Evolutionary conservation across 2,329 filamentous ascomycete species (phyloP), one percentile per base, ranked within the genome.

Genomic region (Cercospora sp.): DNA sequence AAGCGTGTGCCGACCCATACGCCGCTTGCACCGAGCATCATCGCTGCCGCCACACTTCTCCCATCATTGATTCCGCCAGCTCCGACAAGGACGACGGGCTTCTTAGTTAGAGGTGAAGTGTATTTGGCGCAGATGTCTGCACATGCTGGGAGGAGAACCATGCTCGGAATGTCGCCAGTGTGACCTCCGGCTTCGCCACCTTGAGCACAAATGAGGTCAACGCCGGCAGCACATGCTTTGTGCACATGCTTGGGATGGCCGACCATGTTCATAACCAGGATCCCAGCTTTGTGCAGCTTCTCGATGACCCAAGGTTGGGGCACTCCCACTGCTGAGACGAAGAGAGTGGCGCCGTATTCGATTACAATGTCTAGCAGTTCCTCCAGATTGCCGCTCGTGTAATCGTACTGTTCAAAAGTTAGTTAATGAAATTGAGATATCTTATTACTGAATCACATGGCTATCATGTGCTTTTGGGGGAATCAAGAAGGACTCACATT

Each of bases 251-350:
- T 98, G 79, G 94, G 94, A 86, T 98, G 95, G 73, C 94, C 94
- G 79, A 98, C 93, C 94, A 98, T 98, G 89, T 98, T 98, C 94
- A 97, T 97, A 86, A 95, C 96, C 71, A 97, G 86, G 73, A 98
- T 87, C 72, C 93, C 93, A 77, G 89, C 84, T 78, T 89, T 87
- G 87, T 98, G 94, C 51, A 98, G 89, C 79, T 88, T 91, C 72
- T 98, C 93, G 76, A 98, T 93, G 66, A 97, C 90, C 74, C 86
- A 84, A 82, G 91, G 91, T 72, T 94, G 92, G 37, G 94, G 93
- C 0, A 13, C 97, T 90, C 94, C 94, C 79, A 98, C 93, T 76
- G 94, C 94, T 62, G 92, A 97, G 75, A 98, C 94, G 83, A 98
- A 98, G 68, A 98, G 88, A 81, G 89, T 93, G 69, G 93, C 91